Evolutionary conservation across 1,139 yeast genomes (phyloP).

Genomic region (Suhomyces bribrorum): DNA sequence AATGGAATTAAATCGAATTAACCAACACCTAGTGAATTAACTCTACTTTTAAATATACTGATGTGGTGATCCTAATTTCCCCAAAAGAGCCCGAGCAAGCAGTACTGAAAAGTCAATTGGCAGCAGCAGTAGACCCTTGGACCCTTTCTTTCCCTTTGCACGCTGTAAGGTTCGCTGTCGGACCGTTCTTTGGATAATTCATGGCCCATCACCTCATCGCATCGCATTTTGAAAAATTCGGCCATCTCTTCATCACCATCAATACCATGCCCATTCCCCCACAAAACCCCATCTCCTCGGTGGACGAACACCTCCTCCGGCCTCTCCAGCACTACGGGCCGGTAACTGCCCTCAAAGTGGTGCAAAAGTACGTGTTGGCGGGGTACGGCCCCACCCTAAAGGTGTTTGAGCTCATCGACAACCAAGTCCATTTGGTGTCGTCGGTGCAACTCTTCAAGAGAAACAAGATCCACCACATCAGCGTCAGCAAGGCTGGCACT

Average conservation of each 20-base stretch:
- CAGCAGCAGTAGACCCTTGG: too few species aligned
- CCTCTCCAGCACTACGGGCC: slow-evolving; percentile 66
- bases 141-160: too few species aligned
- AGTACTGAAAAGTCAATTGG: too few species aligned
- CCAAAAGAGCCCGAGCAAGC: too few species aligned
- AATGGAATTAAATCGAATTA: too few species aligned
- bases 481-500: slow-evolving; percentile 31
- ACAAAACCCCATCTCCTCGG: slow-evolving; percentile 18
- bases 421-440: slow-evolving; percentile 37
- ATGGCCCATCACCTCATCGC: too few species aligned
- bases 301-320: slow-evolving; percentile 23
- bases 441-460: slow-evolving; percentile 55
- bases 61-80: too few species aligned
- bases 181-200: too few species aligned
- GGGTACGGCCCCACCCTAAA: slow-evolving; percentile 76
- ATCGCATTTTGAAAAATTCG: too few species aligned
- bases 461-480: slow-evolving; percentile 80
- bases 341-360: slow-evolving; percentile 61
- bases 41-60: too few species aligned
- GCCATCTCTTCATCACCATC: not conserved
- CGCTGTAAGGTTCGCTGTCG: too few species aligned
- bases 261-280: not conserved
- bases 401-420: slow-evolving; percentile 47
- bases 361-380: slow-evolving; percentile 44
- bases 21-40: too few species aligned